Evolutionary conservation across 306 rosid species (phyloP).

Genomic region (Oemleria cerasiformis): DNA sequence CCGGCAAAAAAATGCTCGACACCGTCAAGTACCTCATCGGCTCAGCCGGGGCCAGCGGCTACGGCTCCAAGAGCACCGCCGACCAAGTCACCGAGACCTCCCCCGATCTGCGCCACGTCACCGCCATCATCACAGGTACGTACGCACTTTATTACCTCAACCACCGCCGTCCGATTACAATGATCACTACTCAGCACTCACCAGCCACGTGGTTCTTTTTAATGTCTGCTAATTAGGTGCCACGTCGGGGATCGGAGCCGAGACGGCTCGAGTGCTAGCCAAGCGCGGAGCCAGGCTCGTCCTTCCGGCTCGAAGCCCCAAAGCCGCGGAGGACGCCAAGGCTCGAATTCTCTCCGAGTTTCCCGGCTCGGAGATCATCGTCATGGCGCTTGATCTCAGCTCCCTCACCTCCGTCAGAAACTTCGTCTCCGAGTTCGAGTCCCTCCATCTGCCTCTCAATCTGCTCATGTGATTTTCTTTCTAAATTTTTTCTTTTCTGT

Average conservation of each 20-base stretch:
- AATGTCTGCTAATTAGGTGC: conserved; percentile 44
- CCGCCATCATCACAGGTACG: conserved; percentile 82
- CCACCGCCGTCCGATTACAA: background rate
- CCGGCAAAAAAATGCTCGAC: conserved; percentile 39
- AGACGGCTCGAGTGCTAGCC: conserved; percentile 84
- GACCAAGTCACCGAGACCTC: conserved; percentile 52
- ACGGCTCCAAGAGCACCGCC: conserved; percentile 82
- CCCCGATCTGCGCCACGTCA: conserved; percentile 54
- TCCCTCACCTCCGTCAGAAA: conserved; percentile 58
- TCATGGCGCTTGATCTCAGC: conserved; percentile 83
- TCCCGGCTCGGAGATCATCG: conserved; percentile 48
- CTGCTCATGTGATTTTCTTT: conserved; percentile 58
- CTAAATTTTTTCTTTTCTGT: background rate
- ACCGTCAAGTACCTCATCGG: conserved; percentile 70
- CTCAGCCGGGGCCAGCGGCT: conserved; percentile 69
- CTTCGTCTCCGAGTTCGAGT: conserved; percentile 56
- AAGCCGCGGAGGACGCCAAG: conserved; percentile 70
- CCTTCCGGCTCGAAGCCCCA: conserved; percentile 68
- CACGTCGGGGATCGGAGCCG: conserved; percentile 92
- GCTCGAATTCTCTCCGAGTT: conserved; percentile 56
- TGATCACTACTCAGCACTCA: background rate
- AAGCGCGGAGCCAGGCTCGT: conserved; percentile 73
- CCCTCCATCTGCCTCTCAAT: conserved; percentile 66
- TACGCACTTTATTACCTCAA: background rate
- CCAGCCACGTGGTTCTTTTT: background rate